Conservation (phyloP, 2,329 filamentous ascomycete species). For the Trichoderma koningiopsis region DNA sequence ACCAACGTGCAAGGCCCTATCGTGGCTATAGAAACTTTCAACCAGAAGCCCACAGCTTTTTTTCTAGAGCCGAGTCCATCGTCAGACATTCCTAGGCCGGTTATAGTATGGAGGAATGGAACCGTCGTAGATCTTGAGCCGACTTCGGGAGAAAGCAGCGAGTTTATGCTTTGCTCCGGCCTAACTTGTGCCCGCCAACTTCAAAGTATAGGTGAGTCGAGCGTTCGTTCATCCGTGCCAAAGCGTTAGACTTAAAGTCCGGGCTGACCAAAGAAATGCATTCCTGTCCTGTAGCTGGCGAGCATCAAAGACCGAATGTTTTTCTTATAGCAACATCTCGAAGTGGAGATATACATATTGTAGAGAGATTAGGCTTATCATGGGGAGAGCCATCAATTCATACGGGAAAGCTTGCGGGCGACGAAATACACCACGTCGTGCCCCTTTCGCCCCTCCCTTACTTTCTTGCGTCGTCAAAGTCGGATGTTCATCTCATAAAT, state of each 20-base stretch:
- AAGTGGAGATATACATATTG: constrained; percentile 53
- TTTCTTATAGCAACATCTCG: constrained; percentile 51
- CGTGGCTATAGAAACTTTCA: constrained; percentile 51
- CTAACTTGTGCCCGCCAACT: constrained; percentile 50
- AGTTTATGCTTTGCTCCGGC: constrained; percentile 54
- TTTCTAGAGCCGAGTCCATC: constrained; percentile 57
- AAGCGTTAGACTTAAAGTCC: not conserved
- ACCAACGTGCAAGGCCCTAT: constrained; percentile 59
- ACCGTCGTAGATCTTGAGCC: constrained; percentile 28
- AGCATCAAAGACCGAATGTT: constrained; percentile 26
- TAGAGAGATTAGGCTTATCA: constrained; percentile 42
- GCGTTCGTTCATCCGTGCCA: not conserved
- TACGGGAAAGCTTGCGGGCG: constrained; percentile 48
- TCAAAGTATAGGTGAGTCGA: constrained; percentile 45
- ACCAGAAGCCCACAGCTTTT: constrained; percentile 63
- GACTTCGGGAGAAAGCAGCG: constrained; percentile 33
- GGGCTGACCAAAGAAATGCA: not conserved
- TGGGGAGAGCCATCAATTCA: constrained; percentile 56
- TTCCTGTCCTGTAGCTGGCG: constrained; percentile 20
- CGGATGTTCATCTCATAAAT: constrained; percentile 61
- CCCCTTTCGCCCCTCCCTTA: constrained; percentile 59
- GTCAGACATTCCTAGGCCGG: constrained; percentile 48
- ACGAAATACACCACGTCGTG: constrained; percentile 57
- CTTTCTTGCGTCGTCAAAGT: constrained; percentile 61
- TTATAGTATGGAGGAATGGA: constrained; percentile 67